These are phyloP conservation scores for Tricladium varicosporioides DNA, from an alignment of 2,329 filamentous ascomycete species.

Conservation along the genomic window DNA sequence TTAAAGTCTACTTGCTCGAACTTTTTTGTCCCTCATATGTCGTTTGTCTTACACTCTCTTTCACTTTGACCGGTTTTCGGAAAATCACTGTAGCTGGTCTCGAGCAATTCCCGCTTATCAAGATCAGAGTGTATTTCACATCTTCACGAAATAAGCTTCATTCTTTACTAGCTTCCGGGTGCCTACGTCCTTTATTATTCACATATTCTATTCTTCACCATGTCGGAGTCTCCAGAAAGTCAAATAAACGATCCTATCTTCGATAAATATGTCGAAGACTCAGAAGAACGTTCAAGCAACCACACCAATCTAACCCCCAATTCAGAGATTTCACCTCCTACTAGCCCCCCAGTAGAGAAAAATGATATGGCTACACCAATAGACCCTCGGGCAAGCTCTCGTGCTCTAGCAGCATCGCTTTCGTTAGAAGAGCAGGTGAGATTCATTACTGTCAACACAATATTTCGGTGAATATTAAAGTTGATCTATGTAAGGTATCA, in stretches of 20 bases:
- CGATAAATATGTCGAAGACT: slow-evolving; percentile 26
- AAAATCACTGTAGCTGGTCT: too few species aligned
- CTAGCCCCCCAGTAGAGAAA: slow-evolving; percentile 24
- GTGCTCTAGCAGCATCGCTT: slow-evolving; percentile 28
- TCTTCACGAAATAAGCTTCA: too few species aligned
- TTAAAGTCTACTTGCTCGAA: too few species aligned
- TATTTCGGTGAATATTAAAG: not conserved
- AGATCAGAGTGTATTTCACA: too few species aligned
- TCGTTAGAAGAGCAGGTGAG: slow-evolving; percentile 34
- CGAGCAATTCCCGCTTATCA: too few species aligned
- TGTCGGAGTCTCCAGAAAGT: slow-evolving; percentile 24
- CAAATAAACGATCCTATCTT: slow-evolving; percentile 28
- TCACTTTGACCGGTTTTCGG: too few species aligned
- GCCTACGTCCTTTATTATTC: too few species aligned
- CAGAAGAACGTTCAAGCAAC: slow-evolving; percentile 23
- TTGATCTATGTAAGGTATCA: slow-evolving; percentile 45
- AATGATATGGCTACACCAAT: slow-evolving; percentile 11
- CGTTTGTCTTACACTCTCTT: not conserved
- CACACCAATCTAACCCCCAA: slow-evolving; percentile 27
- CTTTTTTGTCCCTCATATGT: slow-evolving; percentile 3
- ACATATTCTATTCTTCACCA: not conserved
- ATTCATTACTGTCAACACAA: not conserved
- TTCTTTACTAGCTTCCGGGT: too few species aligned
- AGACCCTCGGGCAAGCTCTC: slow-evolving; percentile 24
- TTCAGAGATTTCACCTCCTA: slow-evolving; percentile 30